These are phyloP conservation scores for Chenopodium suecicum DNA, from an alignment of 148 eudicot species.

Conservation along the genomic window DNA sequence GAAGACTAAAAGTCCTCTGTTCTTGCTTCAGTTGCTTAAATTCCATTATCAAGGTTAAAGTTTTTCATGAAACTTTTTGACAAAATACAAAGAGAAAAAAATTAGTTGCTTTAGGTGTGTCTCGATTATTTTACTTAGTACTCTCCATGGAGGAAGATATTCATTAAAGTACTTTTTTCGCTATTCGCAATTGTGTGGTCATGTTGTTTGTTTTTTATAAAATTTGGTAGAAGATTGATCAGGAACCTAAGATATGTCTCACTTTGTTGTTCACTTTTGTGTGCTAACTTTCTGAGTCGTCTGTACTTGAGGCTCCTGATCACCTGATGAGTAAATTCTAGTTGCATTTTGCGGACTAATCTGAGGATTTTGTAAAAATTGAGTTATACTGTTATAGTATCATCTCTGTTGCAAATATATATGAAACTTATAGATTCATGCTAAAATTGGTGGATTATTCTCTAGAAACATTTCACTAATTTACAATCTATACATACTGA, in stretches of 20 bases:
- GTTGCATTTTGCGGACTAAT: not conserved
- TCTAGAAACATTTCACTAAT: conserved; percentile 11
- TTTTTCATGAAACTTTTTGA: not conserved
- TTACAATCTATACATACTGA: conserved; percentile 31
- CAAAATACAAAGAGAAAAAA: not conserved
- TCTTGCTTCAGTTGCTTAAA: not conserved
- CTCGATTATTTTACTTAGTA: not conserved
- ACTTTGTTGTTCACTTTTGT: not conserved
- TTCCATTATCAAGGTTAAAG: not conserved
- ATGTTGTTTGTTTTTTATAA: not conserved
- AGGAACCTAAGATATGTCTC: not conserved
- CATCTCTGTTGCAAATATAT: not conserved
- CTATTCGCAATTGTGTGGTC: not conserved
- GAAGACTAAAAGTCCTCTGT: not conserved
- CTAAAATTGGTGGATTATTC: not conserved
- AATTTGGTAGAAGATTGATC: not conserved
- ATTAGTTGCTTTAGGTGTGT: not conserved
- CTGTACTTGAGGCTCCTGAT: not conserved
- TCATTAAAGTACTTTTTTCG: not conserved
- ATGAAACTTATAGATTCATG: not conserved
- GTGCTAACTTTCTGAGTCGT: not conserved
- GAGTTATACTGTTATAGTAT: not conserved
- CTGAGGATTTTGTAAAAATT: not conserved
- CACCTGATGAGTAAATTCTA: not conserved
- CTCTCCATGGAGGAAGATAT: not conserved